Evolutionary conservation across 805 yeast species (phyloP).

Genomic region (Yamadazyma akitaensis): DNA sequence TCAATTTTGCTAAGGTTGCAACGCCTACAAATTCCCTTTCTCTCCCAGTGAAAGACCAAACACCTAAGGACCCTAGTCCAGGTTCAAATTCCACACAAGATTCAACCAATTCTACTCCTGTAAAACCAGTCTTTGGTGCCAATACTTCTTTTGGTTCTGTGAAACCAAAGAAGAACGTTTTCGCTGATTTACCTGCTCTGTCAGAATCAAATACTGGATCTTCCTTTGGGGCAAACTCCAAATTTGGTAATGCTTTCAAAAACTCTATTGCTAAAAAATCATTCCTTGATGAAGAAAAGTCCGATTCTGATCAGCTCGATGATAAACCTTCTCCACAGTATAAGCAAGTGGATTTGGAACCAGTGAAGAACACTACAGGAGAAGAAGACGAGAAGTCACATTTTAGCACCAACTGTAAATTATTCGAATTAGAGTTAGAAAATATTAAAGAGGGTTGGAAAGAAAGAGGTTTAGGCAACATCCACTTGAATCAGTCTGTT

Average conservation of each 20-base stretch:
- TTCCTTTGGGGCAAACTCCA: slow-evolving; percentile 46
- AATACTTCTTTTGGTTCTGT: slow-evolving; percentile 37
- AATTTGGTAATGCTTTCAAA: slow-evolving; percentile 55
- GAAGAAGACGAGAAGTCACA: slow-evolving; percentile 80
- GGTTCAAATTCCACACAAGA: background rate
- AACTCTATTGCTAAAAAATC: slow-evolving; percentile 51
- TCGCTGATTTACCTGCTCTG: slow-evolving; percentile 20
- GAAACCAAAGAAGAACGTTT: slow-evolving; percentile 22
- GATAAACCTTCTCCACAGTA: slow-evolving; percentile 23
- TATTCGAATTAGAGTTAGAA: slow-evolving; percentile 70
- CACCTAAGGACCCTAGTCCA: slow-evolving; percentile 13
- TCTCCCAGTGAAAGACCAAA: slow-evolving; percentile 1
- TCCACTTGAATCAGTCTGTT: slow-evolving; percentile 66
- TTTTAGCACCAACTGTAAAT: slow-evolving; percentile 69
- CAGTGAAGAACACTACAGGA: slow-evolving; percentile 72
- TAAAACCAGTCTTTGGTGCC: slow-evolving; percentile 37
- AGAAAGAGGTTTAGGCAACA: slow-evolving; percentile 85
- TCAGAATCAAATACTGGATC: background rate
- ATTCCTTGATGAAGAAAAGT: slow-evolving; percentile 46
- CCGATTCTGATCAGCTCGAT: slow-evolving; percentile 3
- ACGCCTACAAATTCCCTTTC: slow-evolving; percentile 15
- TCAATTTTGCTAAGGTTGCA: slow-evolving; percentile 15
- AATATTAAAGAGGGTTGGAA: slow-evolving; percentile 83
- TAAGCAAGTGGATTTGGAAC: slow-evolving; percentile 30
- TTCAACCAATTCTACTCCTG: slow-evolving; percentile 3